These are phyloP conservation scores for Micromonas commoda DNA, from an alignment of 139 green algal genomes.

Conservation along the genomic window DNA sequence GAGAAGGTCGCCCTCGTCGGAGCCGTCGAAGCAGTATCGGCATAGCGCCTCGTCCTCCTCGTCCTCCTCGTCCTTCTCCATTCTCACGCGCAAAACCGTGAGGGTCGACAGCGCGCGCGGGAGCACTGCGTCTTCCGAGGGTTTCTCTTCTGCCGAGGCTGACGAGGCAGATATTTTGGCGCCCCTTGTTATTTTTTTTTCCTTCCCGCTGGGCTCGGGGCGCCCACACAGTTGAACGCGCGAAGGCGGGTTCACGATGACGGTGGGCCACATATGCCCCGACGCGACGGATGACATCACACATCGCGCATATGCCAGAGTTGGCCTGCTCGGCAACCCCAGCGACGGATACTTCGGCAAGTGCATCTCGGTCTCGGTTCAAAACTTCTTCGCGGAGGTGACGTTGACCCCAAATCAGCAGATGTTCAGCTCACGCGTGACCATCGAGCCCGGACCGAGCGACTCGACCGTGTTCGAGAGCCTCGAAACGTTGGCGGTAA, in stretches of 20 bases:
- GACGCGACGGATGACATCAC: conserved; percentile 23
- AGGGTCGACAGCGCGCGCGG: no score
- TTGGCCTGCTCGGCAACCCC: conserved; percentile 80
- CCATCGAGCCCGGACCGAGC: conserved; percentile 32
- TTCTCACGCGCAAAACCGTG: no score
- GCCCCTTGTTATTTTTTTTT: no score
- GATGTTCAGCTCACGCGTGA: not conserved
- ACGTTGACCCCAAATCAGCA: conserved; percentile 25
- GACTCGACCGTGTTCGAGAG: conserved; percentile 49
- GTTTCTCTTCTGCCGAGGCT: no score
- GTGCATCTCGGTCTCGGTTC: conserved; percentile 55
- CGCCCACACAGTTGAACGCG: no score
- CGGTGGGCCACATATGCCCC: no score
- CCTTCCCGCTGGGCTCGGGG: no score
- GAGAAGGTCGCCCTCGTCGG: conserved; percentile 7
- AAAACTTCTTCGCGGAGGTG: conserved; percentile 72
- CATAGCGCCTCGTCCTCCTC: conserved; percentile 22
- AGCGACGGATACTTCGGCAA: conserved; percentile 67
- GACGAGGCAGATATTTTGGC: no score
- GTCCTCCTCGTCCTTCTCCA: no score
- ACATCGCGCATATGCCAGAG: conserved; percentile 44
- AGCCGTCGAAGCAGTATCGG: conserved; percentile 31
- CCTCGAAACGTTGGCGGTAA: conserved; percentile 39
- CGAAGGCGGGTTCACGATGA: no score
- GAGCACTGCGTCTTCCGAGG: no score